Conservation (phyloP, 306 rosid genomes). For the Castanopsis chinensis region DNA sequence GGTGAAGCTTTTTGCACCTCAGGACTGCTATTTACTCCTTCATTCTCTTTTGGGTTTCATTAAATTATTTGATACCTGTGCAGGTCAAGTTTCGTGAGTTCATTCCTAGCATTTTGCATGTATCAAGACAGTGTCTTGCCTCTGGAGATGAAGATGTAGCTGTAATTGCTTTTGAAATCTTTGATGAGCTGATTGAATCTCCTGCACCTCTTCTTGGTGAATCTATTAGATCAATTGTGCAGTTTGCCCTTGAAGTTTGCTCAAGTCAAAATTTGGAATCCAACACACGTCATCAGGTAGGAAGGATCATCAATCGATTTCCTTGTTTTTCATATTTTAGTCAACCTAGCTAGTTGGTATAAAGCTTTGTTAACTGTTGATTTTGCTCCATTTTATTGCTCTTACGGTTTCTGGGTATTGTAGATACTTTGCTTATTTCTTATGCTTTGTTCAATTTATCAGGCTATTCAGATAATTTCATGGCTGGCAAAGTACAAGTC, state of each 20-base stretch:
- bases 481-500: conserved; percentile 97
- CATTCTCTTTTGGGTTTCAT: not conserved
- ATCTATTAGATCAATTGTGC: conserved; percentile 92
- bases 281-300: conserved; percentile 97
- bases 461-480: conserved; percentile 94
- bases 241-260: conserved; percentile 98
- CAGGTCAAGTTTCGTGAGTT: conserved; percentile 94
- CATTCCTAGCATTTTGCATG: conserved; percentile 95
- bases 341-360: not conserved
- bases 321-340: not conserved
- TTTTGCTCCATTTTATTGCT: not conserved
- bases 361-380: not conserved
- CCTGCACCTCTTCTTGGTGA: conserved; percentile 99
- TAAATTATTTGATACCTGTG: not conserved
- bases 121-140: conserved; percentile 92
- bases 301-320: conserved; percentile 26
- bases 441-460: conserved; percentile 34
- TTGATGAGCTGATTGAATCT: conserved; percentile 97
- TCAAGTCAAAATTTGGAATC: conserved; percentile 88
- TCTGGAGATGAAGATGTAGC: conserved; percentile 98
- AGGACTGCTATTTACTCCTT: not conserved
- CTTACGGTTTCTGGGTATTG: not conserved
- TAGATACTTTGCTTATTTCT: conserved; percentile 18
- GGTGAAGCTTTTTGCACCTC: conserved; percentile 2
- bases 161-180: conserved; percentile 91